phyloP scores from a whole-genome alignment of 495 filamentous ascomycete genomes.

The Beverwykella pulmonaria region DNA sequence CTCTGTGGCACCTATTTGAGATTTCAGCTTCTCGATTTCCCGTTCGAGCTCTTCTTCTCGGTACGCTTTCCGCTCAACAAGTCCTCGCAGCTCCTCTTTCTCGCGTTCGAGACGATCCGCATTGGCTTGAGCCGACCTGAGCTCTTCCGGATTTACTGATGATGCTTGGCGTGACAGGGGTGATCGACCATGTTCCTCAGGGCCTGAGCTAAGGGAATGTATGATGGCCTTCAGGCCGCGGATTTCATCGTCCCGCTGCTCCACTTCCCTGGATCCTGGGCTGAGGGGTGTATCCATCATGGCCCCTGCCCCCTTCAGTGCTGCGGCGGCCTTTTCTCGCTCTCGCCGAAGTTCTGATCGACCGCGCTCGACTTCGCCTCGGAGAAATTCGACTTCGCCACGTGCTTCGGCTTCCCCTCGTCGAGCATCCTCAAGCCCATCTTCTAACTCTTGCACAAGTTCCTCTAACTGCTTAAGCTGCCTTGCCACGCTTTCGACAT shows the following conservation, averaged over 20 bases:
- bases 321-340: conserved; percentile 79
- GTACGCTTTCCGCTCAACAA: conserved; percentile 68
- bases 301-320: conserved; percentile 56
- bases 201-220: conserved; percentile 79
- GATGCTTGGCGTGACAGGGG: conserved; percentile 35
- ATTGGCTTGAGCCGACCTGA: conserved; percentile 58
- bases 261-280: conserved; percentile 70
- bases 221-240: conserved; percentile 96
- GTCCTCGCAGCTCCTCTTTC: conserved; percentile 70
- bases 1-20: conserved; percentile 20
- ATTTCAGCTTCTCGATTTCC: conserved; percentile 70
- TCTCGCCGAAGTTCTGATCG: conserved; percentile 86
- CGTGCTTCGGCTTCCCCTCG: conserved; percentile 96
- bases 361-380: conserved; percentile 94
- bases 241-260: conserved; percentile 96
- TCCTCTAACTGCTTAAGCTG: conserved; percentile 96
- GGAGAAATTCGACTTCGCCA: conserved; percentile 93
- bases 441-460: conserved; percentile 92
- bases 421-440: conserved; percentile 92
- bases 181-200: conserved; percentile 43
- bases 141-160: conserved; percentile 52
- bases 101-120: conserved; percentile 73
- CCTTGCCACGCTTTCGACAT: conserved; percentile 84
- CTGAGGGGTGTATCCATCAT: conserved; percentile 57
- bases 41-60: conserved; percentile 91